phyloP scores from a whole-genome alignment of 176 grass and related monocot species.

The Urochloa ruziziensis region DNA sequence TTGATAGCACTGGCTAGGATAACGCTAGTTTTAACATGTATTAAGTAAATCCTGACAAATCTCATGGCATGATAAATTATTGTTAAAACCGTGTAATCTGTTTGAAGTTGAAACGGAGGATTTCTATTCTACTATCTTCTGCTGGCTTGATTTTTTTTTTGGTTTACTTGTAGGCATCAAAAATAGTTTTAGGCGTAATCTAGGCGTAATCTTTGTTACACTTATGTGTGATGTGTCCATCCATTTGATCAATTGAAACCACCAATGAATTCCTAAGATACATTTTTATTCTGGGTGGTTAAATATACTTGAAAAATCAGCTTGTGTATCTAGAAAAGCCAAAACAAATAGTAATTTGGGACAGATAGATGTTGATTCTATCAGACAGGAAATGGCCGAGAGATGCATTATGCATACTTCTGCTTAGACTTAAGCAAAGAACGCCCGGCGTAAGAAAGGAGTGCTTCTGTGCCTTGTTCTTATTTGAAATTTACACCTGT shows the following conservation, averaged over 20 bases:
- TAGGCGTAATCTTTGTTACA: background rate
- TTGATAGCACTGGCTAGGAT: background rate
- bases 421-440: background rate
- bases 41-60: background rate
- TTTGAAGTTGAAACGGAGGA: background rate
- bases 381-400: background rate
- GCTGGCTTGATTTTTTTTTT: background rate
- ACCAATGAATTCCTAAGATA: background rate
- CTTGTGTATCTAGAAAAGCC: no score
- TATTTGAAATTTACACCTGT: background rate
- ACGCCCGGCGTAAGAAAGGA: background rate
- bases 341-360: no score
- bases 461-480: background rate
- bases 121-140: background rate
- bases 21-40: background rate
- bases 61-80: background rate
- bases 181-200: background rate
- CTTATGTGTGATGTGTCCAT: background rate
- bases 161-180: background rate
- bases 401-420: background rate
- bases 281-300: background rate
- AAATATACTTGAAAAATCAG: background rate
- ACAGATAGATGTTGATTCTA: background rate
- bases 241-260: background rate
- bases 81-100: background rate